Base-by-base conservation (phyloP, 495 filamentous ascomycete genomes). In the Cercophora samala region DNA sequence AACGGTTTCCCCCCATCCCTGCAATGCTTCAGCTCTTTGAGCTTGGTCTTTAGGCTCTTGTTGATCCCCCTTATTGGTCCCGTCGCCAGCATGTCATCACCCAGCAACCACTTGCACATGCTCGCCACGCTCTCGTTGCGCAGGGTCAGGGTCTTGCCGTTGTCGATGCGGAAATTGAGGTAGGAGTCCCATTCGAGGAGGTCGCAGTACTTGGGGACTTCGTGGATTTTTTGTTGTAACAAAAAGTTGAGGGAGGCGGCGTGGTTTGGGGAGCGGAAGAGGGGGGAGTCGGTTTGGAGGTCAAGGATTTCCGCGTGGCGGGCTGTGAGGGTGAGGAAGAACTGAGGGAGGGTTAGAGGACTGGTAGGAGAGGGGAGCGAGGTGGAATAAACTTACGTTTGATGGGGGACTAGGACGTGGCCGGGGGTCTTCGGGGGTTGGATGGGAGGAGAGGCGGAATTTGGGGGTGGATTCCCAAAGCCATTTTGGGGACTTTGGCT, bases 391-490 rank as follows among this genome's bases (percentile, higher is more conserved):
- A 46, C 23, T 54, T 67, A 61, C 64, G 80, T 0, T 70, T 25
- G 1, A 15, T 51, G 58, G 4, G 81, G 83, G 54, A 84, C 64
- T 8, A 78, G 85, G 82, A 58, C 86, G 76, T 59, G 80, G 79
- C 13, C 86, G 80, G 18, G 81, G 80, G 69, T 89, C 87, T 0
- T 84, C 83, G 54, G 84, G 80, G 13, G 79, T 85, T 3, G 78
- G 76, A 60, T 80, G 73, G n/a, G 79, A 81, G 62, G 81, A 79
- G 58, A 96, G 89, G 24, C 85, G 90, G 74, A 97, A 97, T 70
- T 89, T 86, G 0, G 93, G 93, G 21, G 93, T 97, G 75, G 96
- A 91, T 2, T 83, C 84, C 75, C 88, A 96, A 69, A 90, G 89
- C 91, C 92, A 96, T 15, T 90, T 87, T 5, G 78, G 72, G 0